These are phyloP conservation scores for Tetracentron sinense DNA, from an alignment of 164 flowering plant genomes.

Conservation along the genomic window DNA sequence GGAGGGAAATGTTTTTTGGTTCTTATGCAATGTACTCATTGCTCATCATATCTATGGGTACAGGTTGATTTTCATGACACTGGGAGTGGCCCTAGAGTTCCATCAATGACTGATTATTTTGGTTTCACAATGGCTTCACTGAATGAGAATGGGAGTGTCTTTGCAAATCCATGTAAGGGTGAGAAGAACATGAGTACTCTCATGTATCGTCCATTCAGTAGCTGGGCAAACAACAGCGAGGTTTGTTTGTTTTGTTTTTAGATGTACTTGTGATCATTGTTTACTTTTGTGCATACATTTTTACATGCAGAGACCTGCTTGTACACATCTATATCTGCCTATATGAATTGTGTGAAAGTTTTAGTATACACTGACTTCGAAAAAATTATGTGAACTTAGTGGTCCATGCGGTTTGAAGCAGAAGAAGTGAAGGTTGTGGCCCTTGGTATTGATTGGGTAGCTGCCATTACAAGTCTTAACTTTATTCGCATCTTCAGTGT, in stretches of 20 bases:
- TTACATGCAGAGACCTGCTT: not conserved
- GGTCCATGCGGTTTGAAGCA: slow-evolving; percentile 96
- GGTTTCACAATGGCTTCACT: slow-evolving; percentile 96
- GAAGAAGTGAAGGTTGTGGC: slow-evolving; percentile 97
- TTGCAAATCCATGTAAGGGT: slow-evolving; percentile 91
- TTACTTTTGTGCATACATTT: not conserved
- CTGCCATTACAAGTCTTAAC: slow-evolving; percentile 83
- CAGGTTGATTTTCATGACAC: slow-evolving; percentile 99
- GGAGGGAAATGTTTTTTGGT: not conserved
- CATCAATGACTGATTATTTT: slow-evolving; percentile 94
- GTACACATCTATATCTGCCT: not conserved
- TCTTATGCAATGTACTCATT: slow-evolving; percentile 6
- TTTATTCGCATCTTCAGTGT: slow-evolving; percentile 90
- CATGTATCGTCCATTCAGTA: slow-evolving; percentile 94
- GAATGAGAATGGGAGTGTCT: slow-evolving; percentile 88
- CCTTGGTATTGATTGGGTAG: slow-evolving; percentile 85
- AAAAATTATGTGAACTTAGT: slow-evolving; percentile 41
- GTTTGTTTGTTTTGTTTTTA: slow-evolving; percentile 31
- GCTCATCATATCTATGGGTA: slow-evolving; percentile 7
- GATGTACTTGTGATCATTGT: not conserved
- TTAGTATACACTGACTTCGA: slow-evolving; percentile 17
- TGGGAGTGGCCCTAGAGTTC: slow-evolving; percentile 84
- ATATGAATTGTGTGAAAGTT: not conserved
- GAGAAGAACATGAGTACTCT: slow-evolving; percentile 89
- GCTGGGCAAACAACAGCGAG: slow-evolving; percentile 98